Evolutionary conservation across 2,329 filamentous ascomycete genomes (phyloP).

Genomic region (Aspergillus sp.): DNA sequence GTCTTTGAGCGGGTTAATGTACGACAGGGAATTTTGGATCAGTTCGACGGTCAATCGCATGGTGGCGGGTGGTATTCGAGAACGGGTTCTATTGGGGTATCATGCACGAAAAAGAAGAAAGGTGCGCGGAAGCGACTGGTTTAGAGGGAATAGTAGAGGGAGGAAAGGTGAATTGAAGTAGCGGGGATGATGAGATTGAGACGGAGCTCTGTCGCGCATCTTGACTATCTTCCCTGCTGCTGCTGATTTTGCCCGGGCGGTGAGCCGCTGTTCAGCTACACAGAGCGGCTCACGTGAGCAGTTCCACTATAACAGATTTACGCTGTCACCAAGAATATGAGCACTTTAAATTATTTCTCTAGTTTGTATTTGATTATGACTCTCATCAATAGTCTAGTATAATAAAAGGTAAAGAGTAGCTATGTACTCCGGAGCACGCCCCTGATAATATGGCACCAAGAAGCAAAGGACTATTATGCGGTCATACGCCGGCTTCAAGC

Average conservation of each 20-base stretch:
- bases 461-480: constrained; percentile 20
- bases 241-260: constrained; percentile 23
- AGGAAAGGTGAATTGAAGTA: neutral
- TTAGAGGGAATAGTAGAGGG: neutral
- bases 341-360: no score
- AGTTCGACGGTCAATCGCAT: constrained; percentile 98
- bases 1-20: constrained; percentile 98
- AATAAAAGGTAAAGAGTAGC: no score
- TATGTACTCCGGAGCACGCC: constrained; percentile 29
- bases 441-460: constrained; percentile 26
- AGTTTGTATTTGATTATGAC: no score
- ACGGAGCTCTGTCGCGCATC: constrained; percentile 13
- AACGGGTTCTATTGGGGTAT: constrained; percentile 18
- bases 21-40: constrained; percentile 91
- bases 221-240: neutral
- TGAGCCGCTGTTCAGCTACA: constrained; percentile 10
- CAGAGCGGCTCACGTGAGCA: neutral
- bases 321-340: no score
- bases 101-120: constrained; percentile 13
- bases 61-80: constrained; percentile 29
- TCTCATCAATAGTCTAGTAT: no score
- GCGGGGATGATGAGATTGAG: constrained; percentile 5
- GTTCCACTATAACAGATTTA: neutral
- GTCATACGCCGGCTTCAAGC: constrained; percentile 2
- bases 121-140: neutral